Evolutionary conservation across 441 rosid species (phyloP).

Genomic region (Erodium trifolium): DNA sequence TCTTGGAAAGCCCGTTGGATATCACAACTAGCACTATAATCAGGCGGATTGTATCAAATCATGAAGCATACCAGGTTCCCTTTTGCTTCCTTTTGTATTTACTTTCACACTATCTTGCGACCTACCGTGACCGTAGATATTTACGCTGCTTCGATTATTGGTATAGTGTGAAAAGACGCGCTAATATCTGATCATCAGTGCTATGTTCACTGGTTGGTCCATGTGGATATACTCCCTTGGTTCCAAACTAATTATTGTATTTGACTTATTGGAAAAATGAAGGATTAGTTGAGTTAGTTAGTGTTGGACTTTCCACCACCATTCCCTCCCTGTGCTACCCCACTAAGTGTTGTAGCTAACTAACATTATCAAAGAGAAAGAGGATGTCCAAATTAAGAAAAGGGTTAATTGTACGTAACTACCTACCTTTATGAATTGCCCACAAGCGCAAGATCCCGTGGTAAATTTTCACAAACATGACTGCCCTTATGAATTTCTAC

Average conservation of each 20-base stretch:
- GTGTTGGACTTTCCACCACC: not conserved
- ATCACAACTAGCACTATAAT: slow-evolving; percentile 70
- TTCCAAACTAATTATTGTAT: not conserved
- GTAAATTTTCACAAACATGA: no score
- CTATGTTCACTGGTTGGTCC: not conserved
- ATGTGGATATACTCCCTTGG: not conserved
- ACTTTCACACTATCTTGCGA: not conserved
- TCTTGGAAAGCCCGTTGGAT: slow-evolving; percentile 68
- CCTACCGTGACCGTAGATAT: not conserved
- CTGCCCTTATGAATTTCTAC: no score
- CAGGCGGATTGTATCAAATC: slow-evolving; percentile 73
- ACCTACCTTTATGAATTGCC: no score
- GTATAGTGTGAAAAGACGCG: no score
- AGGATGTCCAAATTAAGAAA: not conserved
- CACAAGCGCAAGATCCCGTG: no score
- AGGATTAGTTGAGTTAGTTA: not conserved
- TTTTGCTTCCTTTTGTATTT: not conserved
- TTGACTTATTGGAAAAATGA: not conserved
- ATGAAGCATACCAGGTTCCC: slow-evolving; percentile 62
- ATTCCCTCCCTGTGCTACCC: not conserved
- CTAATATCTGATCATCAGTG: not conserved
- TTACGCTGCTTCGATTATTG: not conserved
- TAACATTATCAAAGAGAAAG: not conserved
- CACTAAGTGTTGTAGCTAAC: not conserved
- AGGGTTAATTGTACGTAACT: no score